Percentiles rank a stretch among this genome's conserved stretches.
These are phyloP conservation scores for Trifolium dubium DNA, from an alignment of 306 rosid species.

Conservation along the genomic window DNA sequence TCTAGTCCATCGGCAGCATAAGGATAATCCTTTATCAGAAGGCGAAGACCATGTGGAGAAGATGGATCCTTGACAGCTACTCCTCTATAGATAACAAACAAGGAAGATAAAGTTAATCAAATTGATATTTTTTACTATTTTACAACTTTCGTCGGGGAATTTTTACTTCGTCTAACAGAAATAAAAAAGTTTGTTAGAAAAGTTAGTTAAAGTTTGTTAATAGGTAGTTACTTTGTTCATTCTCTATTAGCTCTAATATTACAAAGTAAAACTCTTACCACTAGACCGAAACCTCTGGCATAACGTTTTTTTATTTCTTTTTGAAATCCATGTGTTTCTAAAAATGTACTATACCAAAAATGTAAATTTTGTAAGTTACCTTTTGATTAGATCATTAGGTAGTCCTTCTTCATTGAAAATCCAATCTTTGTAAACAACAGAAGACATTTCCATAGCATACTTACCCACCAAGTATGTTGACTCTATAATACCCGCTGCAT, in stretches of 20 bases:
- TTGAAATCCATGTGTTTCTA: background rate
- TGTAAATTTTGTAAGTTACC: conserved; percentile 30
- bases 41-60: background rate
- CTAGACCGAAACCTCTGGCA: background rate
- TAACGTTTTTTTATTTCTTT: background rate
- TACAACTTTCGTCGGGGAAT: too few relatives aligned
- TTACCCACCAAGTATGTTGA: conserved; percentile 41
- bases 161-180: too few relatives aligned
- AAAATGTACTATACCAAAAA: background rate
- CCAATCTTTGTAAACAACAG: conserved; percentile 44
- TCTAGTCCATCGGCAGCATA: conserved; percentile 4
- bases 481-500: conserved; percentile 49
- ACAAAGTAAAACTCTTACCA: too few relatives aligned
- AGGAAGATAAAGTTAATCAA: background rate
- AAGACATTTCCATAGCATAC: conserved; percentile 42
- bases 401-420: conserved; percentile 41
- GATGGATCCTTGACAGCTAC: background rate
- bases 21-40: background rate
- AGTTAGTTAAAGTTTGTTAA: too few relatives aligned
- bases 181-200: too few relatives aligned
- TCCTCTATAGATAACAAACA: background rate
- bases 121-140: background rate
- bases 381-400: conserved; percentile 48
- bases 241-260: background rate
- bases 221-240: too few relatives aligned